Percentiles rank a stretch among this genome's conserved stretches.
These are phyloP conservation scores for Melampsora larici-populina DNA, from an alignment of 1,284 basidiomycete species.

Conservation along the genomic window DNA sequence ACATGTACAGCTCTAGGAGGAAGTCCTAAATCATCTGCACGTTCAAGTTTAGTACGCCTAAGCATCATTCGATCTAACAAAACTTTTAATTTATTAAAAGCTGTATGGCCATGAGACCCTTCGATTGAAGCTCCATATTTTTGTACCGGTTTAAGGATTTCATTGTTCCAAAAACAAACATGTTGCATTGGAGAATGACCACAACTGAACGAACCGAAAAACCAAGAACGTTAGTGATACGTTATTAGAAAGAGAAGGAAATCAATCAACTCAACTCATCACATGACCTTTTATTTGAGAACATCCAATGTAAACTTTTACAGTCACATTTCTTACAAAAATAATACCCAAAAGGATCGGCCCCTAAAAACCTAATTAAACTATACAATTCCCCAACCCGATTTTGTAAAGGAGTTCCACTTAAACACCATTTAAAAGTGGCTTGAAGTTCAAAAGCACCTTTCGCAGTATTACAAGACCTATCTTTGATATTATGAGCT, in stretches of 20 bases:
- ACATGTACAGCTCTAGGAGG: slow-evolving; percentile 89
- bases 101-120: slow-evolving; percentile 38
- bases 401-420: slow-evolving; percentile 77
- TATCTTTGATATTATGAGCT: slow-evolving; percentile 87
- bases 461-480: slow-evolving; percentile 91
- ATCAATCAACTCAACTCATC: slow-evolving; percentile 62
- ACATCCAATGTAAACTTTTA: slow-evolving; percentile 86
- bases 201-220: slow-evolving; percentile 13
- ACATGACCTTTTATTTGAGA: slow-evolving; percentile 75
- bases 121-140: slow-evolving; percentile 59
- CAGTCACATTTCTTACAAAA: slow-evolving; percentile 60
- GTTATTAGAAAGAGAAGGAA: background rate
- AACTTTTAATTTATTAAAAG: slow-evolving; percentile 42
- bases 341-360: slow-evolving; percentile 43
- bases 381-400: slow-evolving; percentile 96
- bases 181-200: slow-evolving; percentile 88
- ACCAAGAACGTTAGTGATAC: no score
- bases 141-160: slow-evolving; percentile 90
- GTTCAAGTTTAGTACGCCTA: slow-evolving; percentile 70
- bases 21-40: slow-evolving; percentile 94
- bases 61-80: slow-evolving; percentile 91
- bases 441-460: slow-evolving; percentile 83
- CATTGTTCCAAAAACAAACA: slow-evolving; percentile 77
- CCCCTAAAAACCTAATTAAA: slow-evolving; percentile 60
- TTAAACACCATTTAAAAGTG: slow-evolving; percentile 88